Base-by-base conservation (phyloP, 805 yeast species). In the Zygosaccharomyces rouxii region DNA sequence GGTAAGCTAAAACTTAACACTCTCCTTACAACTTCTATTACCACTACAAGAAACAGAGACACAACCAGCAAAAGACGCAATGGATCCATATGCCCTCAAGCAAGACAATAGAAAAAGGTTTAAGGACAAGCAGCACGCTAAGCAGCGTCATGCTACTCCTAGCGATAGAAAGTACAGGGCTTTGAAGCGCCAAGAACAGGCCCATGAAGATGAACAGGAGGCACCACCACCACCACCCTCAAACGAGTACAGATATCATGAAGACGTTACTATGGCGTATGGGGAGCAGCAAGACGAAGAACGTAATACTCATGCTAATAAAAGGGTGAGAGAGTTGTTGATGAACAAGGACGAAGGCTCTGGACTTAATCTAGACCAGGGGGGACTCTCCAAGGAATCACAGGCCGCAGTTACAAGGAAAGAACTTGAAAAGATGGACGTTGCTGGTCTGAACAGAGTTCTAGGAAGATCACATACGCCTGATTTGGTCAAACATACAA, bases 21-120 rank as follows among this genome's bases (percentile, higher is more conserved):
- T n/a, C 33, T 21, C 14, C 42, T n/a, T 25, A 25, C 31, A n/a
- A 38, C 18, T 29, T 14, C 18, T 7, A 38, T 5, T 4, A 16
- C 18, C 11, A 38, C 42, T 7, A 16, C n/a, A 14, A 38, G 9
- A 19, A 29, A 54, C 26, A 48, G 31, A 14, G 13, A 42, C 7
- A 42, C n/a, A 33, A n/a, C 23, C n/a, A 37, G 35, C 10, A 4
- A n/a, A 22, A 3, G 7, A 7, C 37, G 10, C 21, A 21, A 61
- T 63, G 66, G 66, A 62, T 43, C 53, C 60, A 1, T 63, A 48
- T 52, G 59, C 55, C 35, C 42, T 69, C 26, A 72, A 72, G 59
- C 55, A 62, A 33, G 76, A 71, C 51, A 71, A 71, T 51, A 57
- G 75, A 9, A 71, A 68, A 63, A 70, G 68, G 57, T 72, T 70